phyloP scores from a whole-genome alignment of 257 asterid species.

The Solanum tacnaense region DNA sequence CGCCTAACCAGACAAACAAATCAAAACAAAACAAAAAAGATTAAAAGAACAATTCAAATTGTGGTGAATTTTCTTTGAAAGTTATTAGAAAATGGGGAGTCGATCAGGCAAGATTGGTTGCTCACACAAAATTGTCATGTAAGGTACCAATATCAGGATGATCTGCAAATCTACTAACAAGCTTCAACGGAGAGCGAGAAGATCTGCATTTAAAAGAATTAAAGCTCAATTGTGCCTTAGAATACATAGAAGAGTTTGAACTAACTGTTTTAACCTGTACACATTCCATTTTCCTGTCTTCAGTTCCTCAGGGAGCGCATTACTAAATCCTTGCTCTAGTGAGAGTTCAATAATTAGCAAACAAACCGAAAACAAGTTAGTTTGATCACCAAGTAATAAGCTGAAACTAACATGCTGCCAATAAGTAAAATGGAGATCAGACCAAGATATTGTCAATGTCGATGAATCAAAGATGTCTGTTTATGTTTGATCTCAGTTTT shows the following conservation, averaged over 20 bases:
- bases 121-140: constrained; percentile 67
- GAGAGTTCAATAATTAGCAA: background rate
- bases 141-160: constrained; percentile 57
- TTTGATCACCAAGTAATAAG: background rate
- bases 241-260: background rate
- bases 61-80: background rate
- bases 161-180: constrained; percentile 33
- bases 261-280: constrained; percentile 30
- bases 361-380: background rate
- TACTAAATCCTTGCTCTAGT: constrained; percentile 59
- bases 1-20: background rate
- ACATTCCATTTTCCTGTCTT: constrained; percentile 69
- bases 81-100: background rate
- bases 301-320: constrained; percentile 57
- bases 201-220: constrained; percentile 25
- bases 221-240: background rate
- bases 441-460: background rate
- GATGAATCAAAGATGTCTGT: too few relatives aligned
- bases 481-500: background rate
- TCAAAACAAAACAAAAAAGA: background rate
- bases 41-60: background rate
- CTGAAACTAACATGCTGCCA: background rate
- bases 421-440: background rate
- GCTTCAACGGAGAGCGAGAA: constrained; percentile 39
- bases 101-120: background rate